phyloP scores from a whole-genome alignment of 176 grass and related monocot species.

The Typha latifolia region DNA sequence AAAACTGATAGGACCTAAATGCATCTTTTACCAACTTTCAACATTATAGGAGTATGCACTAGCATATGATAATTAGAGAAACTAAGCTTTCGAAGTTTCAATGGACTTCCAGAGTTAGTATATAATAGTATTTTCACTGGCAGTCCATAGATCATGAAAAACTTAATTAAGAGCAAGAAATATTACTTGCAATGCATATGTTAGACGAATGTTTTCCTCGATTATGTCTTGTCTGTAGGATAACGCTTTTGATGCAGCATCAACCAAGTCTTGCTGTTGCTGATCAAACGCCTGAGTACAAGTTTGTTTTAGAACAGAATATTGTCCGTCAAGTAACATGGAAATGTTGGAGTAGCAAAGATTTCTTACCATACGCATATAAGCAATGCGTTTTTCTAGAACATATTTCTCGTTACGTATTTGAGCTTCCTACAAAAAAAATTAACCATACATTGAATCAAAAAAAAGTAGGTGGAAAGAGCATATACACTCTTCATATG shows the following conservation, averaged over 20 bases:
- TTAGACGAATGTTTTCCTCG: conserved; percentile 81
- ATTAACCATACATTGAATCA: conserved; percentile 22
- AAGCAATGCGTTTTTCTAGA: conserved; percentile 81
- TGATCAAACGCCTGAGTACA: conserved; percentile 84
- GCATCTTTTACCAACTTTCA: background rate
- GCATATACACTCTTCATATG: background rate
- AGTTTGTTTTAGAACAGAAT: conserved; percentile 1
- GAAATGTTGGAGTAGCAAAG: background rate
- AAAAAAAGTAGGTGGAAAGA: conserved; percentile 11
- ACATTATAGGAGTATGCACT: background rate
- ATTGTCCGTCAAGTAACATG: background rate
- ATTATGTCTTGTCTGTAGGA: conserved; percentile 92
- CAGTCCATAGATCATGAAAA: conserved; percentile 3
- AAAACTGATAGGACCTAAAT: background rate
- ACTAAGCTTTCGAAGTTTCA: too few species aligned
- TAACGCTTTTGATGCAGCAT: conserved; percentile 89
- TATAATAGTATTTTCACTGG: conserved; percentile 5
- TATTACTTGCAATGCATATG: conserved; percentile 76
- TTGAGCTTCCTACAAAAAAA: conserved; percentile 56
- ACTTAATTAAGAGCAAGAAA: conserved; percentile 3
- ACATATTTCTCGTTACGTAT: conserved; percentile 59
- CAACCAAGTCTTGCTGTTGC: conserved; percentile 77
- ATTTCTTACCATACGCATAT: conserved; percentile 60
- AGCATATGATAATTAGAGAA: too few species aligned
- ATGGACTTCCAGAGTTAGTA: too few species aligned